These are phyloP conservation scores for Nakazawaea populi DNA, from an alignment of 805 yeast species.

Conservation along the genomic window DNA sequence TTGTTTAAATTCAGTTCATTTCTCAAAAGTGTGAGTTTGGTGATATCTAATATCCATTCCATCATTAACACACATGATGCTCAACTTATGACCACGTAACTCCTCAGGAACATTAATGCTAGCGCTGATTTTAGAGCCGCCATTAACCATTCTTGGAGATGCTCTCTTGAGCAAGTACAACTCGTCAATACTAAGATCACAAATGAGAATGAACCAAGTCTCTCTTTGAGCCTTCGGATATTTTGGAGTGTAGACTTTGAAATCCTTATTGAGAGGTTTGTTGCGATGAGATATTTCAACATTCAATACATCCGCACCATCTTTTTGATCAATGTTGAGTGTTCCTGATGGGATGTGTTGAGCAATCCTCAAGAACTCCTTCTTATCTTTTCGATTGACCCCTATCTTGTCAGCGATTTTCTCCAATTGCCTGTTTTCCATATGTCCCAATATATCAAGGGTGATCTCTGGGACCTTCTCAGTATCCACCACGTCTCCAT, in stretches of 20 bases:
- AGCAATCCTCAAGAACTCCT: conserved; percentile 47
- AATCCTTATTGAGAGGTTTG: conserved; percentile 45
- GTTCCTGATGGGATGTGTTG: conserved; percentile 59
- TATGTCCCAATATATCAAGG: conserved; percentile 37
- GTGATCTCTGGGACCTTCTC: conserved; percentile 12
- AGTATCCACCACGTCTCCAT: conserved; percentile 24
- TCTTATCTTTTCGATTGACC: conserved; percentile 34
- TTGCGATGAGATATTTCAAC: conserved; percentile 53
- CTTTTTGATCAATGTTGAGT: conserved; percentile 32
- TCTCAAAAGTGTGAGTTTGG: not conserved
- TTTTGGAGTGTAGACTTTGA: conserved; percentile 66
- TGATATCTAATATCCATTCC: conserved; percentile 52
- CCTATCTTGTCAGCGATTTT: conserved; percentile 31
- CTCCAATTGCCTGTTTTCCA: conserved; percentile 27
- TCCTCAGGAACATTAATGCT: conserved; percentile 45
- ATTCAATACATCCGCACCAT: conserved; percentile 24
- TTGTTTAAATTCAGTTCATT: not conserved
- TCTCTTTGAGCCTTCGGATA: conserved; percentile 92
- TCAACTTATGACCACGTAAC: conserved; percentile 37
- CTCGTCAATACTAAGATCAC: conserved; percentile 45
- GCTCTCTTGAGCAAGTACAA: conserved; percentile 69
- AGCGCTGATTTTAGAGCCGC: conserved; percentile 25
- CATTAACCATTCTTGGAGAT: conserved; percentile 41
- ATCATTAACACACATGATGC: conserved; percentile 55
- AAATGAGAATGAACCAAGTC: conserved; percentile 78